Conservation (phyloP, 495 filamentous ascomycete genomes). For the Wilcoxina mikolae region DNA sequence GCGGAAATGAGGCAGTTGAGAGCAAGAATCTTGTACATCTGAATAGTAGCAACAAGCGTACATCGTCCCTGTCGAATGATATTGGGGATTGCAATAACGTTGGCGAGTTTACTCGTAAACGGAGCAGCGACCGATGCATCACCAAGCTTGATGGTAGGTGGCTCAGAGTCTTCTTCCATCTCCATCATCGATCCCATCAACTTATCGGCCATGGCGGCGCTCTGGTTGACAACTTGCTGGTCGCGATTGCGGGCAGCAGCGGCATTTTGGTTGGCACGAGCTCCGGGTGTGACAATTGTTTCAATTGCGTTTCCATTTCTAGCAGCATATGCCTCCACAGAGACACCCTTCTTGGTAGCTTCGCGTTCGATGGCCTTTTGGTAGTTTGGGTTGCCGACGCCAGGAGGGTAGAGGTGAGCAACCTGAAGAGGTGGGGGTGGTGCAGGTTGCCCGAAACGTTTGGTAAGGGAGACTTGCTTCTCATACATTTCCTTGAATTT, state of each 20-base stretch:
- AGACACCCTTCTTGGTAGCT: constrained; percentile 52
- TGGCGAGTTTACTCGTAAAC: constrained; percentile 93
- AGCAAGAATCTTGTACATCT: constrained; percentile 99
- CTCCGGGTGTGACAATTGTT: constrained; percentile 55
- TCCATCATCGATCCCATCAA: constrained; percentile 83
- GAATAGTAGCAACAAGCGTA: constrained; percentile 92
- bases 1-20: constrained; percentile 97
- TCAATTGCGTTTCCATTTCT: constrained; percentile 36
- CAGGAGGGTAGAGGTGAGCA: constrained; percentile 87
- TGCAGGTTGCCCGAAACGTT: constrained; percentile 75
- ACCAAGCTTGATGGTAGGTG: constrained; percentile 90
- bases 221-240: constrained; percentile 49
- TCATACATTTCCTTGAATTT: constrained; percentile 99
- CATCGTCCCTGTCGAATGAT: constrained; percentile 96
- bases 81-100: constrained; percentile 94
- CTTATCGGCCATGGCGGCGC: constrained; percentile 70
- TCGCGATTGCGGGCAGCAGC: constrained; percentile 38
- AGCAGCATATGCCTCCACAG: constrained; percentile 31
- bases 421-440: constrained; percentile 83
- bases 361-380: constrained; percentile 81
- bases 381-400: constrained; percentile 86
- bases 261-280: constrained; percentile 51
- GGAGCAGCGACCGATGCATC: constrained; percentile 95
- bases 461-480: constrained; percentile 82
- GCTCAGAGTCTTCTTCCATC: constrained; percentile 74